These are phyloP conservation scores for Fagopyrum esculentum DNA, from an alignment of 148 eudicot genomes.

Conservation along the genomic window DNA sequence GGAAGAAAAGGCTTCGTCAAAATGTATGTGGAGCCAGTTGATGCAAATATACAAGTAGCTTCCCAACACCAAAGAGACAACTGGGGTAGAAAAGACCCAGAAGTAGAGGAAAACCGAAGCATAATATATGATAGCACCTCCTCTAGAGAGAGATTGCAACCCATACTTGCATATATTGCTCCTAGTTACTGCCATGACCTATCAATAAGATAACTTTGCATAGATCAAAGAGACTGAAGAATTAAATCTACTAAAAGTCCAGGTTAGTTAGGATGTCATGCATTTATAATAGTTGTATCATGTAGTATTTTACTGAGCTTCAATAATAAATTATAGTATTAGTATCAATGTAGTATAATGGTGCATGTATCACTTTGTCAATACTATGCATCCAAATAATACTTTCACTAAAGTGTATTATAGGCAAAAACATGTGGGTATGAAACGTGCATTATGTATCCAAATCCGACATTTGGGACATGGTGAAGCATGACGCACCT, in stretches of 20 bases:
- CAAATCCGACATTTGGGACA: too few species aligned
- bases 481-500: too few species aligned
- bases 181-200: constrained; percentile 99
- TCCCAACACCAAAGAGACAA: constrained; percentile 89
- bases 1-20: constrained; percentile 98
- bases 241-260: background rate
- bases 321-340: too few species aligned
- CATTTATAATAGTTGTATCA: too few species aligned
- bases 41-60: constrained; percentile 92
- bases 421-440: too few species aligned
- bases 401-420: too few species aligned
- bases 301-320: too few species aligned
- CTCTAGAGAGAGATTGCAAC: constrained; percentile 67
- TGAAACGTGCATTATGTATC: too few species aligned
- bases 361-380: too few species aligned
- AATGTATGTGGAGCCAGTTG: constrained; percentile 94
- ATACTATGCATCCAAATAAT: too few species aligned
- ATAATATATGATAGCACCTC: constrained; percentile 74
- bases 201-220: background rate
- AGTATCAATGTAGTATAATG: too few species aligned
- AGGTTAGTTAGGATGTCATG: too few species aligned
- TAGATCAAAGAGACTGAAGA: background rate
- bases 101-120: constrained; percentile 95
- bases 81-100: constrained; percentile 98
- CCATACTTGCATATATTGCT: constrained; percentile 88